A percentile compares a stretch with the other conserved stretches of the same genome.
These are phyloP conservation scores for Manihot esculenta DNA, from an alignment of 441 rosid species.

Conservation along the genomic window DNA sequence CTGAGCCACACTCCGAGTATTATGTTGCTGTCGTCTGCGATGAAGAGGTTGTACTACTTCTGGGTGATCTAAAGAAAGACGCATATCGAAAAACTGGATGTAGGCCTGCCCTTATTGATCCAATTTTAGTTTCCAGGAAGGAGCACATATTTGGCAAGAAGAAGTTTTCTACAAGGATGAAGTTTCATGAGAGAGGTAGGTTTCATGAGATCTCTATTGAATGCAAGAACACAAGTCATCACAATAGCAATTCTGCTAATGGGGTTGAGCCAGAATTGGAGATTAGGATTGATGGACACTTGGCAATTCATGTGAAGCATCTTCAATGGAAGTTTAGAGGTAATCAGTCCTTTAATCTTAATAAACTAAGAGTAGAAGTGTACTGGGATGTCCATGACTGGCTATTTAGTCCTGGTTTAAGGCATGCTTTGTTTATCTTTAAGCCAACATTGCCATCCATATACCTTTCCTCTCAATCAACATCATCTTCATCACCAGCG, in stretches of 20 bases:
- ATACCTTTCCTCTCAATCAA: constrained; percentile 27
- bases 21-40: constrained; percentile 51
- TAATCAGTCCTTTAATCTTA: constrained; percentile 57
- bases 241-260: constrained; percentile 20
- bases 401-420: constrained; percentile 66
- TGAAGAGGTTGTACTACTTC: constrained; percentile 43
- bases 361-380: constrained; percentile 60
- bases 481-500: constrained; percentile 36
- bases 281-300: constrained; percentile 70
- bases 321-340: constrained; percentile 91
- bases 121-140: constrained; percentile 44
- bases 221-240: constrained; percentile 34
- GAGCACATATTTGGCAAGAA: constrained; percentile 56
- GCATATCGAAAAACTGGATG: constrained; percentile 48
- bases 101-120: constrained; percentile 49
- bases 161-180: constrained; percentile 40
- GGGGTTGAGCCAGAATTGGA: constrained; percentile 64
- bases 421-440: constrained; percentile 70
- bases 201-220: constrained; percentile 47
- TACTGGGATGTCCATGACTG: constrained; percentile 92
- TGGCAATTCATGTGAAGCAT: constrained; percentile 67
- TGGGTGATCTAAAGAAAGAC: constrained; percentile 57
- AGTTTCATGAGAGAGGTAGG: constrained; percentile 42
- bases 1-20: constrained; percentile 45
- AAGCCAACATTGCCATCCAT: constrained; percentile 46